A percentile compares a stretch with the other conserved stretches of the same genome.
These are phyloP conservation scores for Falciphora oryzae DNA, from an alignment of 2,329 filamentous ascomycete species.

Conservation along the genomic window DNA sequence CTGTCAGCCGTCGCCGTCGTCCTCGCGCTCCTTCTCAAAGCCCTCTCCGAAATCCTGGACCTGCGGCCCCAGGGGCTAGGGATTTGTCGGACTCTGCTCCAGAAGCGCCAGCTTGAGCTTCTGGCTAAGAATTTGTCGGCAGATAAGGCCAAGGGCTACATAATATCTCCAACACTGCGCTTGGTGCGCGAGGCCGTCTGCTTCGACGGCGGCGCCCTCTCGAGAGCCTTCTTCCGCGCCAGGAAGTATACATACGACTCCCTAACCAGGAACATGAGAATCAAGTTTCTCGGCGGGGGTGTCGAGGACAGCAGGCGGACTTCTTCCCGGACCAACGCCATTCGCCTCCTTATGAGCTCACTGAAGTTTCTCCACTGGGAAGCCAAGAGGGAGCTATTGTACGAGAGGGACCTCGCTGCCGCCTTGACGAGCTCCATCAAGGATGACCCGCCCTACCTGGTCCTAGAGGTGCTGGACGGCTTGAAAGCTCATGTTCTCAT, in stretches of 20 bases:
- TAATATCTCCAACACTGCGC: constrained; percentile 83
- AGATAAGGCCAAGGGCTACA: constrained; percentile 75
- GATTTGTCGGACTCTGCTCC: constrained; percentile 75
- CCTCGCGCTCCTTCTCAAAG: constrained; percentile 73
- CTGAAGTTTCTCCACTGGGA: constrained; percentile 72
- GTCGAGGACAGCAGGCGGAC: constrained; percentile 64
- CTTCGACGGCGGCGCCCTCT: constrained; percentile 79
- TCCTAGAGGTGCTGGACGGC: constrained; percentile 67
- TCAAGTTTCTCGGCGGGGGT: constrained; percentile 54
- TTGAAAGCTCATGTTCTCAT: constrained; percentile 67
- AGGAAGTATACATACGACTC: constrained; percentile 75
- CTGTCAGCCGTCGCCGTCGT: constrained; percentile 76
- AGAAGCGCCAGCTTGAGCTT: constrained; percentile 74
- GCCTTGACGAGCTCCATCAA: constrained; percentile 71
- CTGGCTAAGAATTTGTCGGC: constrained; percentile 73
- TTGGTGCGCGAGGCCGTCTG: constrained; percentile 79
- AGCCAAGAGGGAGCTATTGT: constrained; percentile 77
- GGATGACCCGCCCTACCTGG: constrained; percentile 69
- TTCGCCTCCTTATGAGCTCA: constrained; percentile 73
- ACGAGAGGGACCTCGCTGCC: constrained; percentile 64
- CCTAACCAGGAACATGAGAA: constrained; percentile 72
- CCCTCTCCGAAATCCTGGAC: constrained; percentile 67
- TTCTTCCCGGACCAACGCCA: constrained; percentile 75
- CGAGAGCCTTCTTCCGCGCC: constrained; percentile 69
- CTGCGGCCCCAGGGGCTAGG: constrained; percentile 69